These are phyloP conservation scores for Hyparrhenia diplandra DNA, from an alignment of 176 grass and related monocot genomes.

Conservation along the genomic window DNA sequence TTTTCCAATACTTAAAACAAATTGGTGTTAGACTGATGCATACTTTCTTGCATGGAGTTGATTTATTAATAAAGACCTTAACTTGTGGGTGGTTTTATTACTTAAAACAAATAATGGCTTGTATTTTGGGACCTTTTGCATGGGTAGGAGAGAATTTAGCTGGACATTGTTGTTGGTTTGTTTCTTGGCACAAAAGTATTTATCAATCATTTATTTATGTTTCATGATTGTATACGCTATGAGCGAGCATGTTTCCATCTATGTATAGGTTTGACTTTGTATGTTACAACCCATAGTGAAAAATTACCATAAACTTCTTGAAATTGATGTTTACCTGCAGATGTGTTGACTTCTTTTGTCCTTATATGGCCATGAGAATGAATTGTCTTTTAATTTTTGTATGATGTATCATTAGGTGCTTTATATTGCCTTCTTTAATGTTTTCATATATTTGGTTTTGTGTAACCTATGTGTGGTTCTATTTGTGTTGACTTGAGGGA, in stretches of 20 bases:
- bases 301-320: not conserved
- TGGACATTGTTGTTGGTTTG: not conserved
- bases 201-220: not conserved
- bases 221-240: not conserved
- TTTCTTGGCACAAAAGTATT: not conserved
- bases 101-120: not conserved
- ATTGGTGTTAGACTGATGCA: not conserved
- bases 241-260: not conserved
- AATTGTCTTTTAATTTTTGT: not conserved
- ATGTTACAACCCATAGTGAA: not conserved
- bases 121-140: not conserved
- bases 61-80: not conserved
- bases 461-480: conserved; percentile 13
- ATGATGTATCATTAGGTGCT: not conserved
- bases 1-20: not conserved
- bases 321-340: not conserved
- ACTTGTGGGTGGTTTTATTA: not conserved
- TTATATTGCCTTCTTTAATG: not conserved
- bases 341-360: not conserved
- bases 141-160: not conserved
- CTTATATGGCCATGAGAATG: not conserved
- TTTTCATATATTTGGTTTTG: not conserved
- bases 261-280: not conserved
- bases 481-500: conserved; percentile 55
- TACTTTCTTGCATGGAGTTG: not conserved